Evolutionary conservation across 2,329 filamentous ascomycete genomes (phyloP), one percentile per base, ranked within the genome.

Genomic region (Cladosporium cucumerinum): DNA sequence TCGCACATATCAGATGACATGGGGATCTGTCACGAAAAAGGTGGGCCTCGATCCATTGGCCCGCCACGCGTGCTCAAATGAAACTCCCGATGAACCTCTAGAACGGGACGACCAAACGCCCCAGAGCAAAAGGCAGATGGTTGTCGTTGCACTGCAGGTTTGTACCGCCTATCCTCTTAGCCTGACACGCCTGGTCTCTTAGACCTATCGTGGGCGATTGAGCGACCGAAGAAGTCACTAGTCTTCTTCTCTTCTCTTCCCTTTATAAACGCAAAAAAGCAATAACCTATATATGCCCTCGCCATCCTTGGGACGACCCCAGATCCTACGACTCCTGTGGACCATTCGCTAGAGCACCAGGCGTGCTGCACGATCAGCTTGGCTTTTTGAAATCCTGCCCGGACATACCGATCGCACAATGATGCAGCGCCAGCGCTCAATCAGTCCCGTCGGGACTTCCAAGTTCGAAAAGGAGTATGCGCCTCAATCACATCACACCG

Each of bases 361-460:
- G 51, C 28, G 51, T 21, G 51, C 57, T 57, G 54, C 54, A 57
- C n/a, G 54, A 57, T 25, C 14, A 57, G 30, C 54, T 57, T 39
- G 54, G n/a, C 18, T 57, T 32, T 28, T n/a, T 6, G 8, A 23
- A 36, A 36, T 59, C 57, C 57, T 60, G 30, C 43, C 10, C 39
- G 43, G 21, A n/a, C 10, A 34, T 28, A 51, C 46, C 30, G 26
- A 51, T 36, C n/a, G n/a, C 52, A 64, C 18, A 8, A 67, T 67
- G 65, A 67, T 67, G 65, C n/a, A 36, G 46, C 64, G 61, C 62
- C 48, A 66, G 11, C 61, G 69, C 18, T 61, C 61, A 49, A 67
- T 75, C 39, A 73, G 71, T 34, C 73, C 73, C 5, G 59, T 75
- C 21, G 73, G 73, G 60, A 68, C 73, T 30, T 71, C 69, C 16